Evolutionary conservation across 257 asterid genomes (phyloP).

Genomic region (Gentiana macrophylla): DNA sequence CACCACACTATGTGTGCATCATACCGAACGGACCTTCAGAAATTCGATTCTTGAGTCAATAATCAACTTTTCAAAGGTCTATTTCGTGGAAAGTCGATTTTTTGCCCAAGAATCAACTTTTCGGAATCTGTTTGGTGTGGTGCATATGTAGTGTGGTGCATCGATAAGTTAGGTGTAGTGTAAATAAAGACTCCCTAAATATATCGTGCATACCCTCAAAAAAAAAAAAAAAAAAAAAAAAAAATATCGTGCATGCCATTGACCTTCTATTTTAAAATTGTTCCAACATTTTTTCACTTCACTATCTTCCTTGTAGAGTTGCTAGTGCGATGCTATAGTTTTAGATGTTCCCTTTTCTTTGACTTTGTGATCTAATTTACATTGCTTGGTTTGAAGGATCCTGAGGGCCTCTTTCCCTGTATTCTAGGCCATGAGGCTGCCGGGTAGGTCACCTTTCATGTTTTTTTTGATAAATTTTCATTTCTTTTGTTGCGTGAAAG

Average conservation of each 20-base stretch:
- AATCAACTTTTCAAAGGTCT: too few relatives aligned
- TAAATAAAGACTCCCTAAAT: too few relatives aligned
- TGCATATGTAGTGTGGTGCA: too few relatives aligned
- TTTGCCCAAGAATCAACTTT: too few relatives aligned
- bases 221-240: neutral
- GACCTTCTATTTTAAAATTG: neutral
- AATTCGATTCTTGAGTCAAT: too few relatives aligned
- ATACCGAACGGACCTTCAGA: too few relatives aligned
- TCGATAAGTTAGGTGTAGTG: too few relatives aligned
- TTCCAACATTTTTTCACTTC: neutral
- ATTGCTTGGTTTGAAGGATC: constrained; percentile 59
- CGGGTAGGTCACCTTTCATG: constrained; percentile 40
- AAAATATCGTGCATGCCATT: neutral
- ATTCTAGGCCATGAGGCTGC: constrained; percentile 99
- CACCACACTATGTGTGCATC: too few relatives aligned
- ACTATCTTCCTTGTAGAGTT: neutral
- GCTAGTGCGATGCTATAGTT: neutral
- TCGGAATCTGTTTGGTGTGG: too few relatives aligned
- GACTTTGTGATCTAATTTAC: constrained; percentile 6
- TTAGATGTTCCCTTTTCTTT: neutral
- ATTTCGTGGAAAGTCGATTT: too few relatives aligned
- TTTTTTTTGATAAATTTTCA: neutral
- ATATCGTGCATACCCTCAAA: too few relatives aligned
- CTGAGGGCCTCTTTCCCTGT: constrained; percentile 99
- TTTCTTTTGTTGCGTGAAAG: neutral